phyloP scores from a whole-genome alignment of 2,329 filamentous ascomycete species.

The Herpotrichia juniperi region DNA sequence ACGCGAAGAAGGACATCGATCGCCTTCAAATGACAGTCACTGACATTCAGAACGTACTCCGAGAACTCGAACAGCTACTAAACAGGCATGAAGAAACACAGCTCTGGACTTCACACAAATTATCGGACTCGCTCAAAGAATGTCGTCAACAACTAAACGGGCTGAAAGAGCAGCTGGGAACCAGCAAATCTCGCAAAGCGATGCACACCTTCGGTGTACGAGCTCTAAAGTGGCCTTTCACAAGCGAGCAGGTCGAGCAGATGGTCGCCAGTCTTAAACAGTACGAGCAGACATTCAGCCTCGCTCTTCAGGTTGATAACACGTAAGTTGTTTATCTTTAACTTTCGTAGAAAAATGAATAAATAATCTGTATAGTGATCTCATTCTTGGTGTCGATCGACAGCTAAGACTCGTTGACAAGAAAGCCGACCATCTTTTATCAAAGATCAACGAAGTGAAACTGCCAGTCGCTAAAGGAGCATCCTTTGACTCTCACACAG shows the following conservation, averaged over 20 bases:
- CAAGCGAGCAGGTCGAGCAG: conserved; percentile 42
- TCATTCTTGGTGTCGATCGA: conserved; percentile 12
- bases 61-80: conserved; percentile 30
- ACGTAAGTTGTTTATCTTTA: conserved; percentile 26
- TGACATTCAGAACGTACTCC: conserved; percentile 29
- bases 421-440: background rate
- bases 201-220: conserved; percentile 41
- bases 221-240: conserved; percentile 50
- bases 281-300: conserved; percentile 32
- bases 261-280: conserved; percentile 28
- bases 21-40: conserved; percentile 36
- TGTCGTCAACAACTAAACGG: conserved; percentile 17
- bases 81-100: conserved; percentile 23
- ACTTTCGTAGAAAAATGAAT: conserved; percentile 13
- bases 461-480: conserved; percentile 24
- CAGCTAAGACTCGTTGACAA: conserved; percentile 7
- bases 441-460: conserved; percentile 1
- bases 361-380: conserved; percentile 7
- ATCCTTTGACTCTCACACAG: conserved; percentile 20
- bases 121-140: conserved; percentile 21
- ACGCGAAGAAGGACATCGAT: conserved; percentile 38
- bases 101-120: conserved; percentile 27
- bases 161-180: conserved; percentile 17
- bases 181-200: conserved; percentile 22
- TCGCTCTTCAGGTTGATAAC: conserved; percentile 44